Conservation (phyloP, 495 filamentous ascomycete genomes). For the Usnea hakonensis region DNA sequence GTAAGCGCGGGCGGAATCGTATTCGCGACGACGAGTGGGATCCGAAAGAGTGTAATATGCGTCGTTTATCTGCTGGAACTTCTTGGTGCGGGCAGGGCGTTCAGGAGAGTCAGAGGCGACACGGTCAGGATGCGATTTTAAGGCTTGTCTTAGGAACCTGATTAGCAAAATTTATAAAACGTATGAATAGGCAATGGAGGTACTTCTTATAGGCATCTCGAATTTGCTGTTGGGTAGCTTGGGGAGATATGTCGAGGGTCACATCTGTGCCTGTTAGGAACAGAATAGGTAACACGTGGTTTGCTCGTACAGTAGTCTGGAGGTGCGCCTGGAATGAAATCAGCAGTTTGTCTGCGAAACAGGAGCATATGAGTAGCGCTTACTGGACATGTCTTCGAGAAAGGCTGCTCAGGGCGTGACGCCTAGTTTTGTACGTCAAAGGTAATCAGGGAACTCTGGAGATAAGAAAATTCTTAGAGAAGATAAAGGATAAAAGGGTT, state of each 20-base stretch:
- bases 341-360: not conserved
- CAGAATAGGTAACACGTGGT: not conserved
- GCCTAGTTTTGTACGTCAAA: not conserved
- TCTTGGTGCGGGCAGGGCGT: conserved; percentile 69
- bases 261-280: conserved; percentile 36
- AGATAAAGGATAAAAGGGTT: not conserved
- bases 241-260: conserved; percentile 64
- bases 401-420: not conserved
- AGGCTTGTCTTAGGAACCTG: conserved; percentile 58
- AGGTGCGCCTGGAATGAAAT: conserved; percentile 9
- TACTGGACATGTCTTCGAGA: not conserved
- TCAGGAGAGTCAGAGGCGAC: conserved; percentile 80
- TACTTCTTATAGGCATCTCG: conserved; percentile 92
- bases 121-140: conserved; percentile 91
- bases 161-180: conserved; percentile 1
- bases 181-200: conserved; percentile 4
- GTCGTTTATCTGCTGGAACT: conserved; percentile 95
- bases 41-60: conserved; percentile 96
- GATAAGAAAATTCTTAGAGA: not conserved
- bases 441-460: not conserved
- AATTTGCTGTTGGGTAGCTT: conserved; percentile 74
- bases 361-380: not conserved
- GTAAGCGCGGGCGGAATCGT: conserved; percentile 64
- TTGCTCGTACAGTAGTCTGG: conserved; percentile 47
- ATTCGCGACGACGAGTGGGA: conserved; percentile 68